Evolutionary conservation across 2,329 filamentous ascomycete genomes (phyloP).

Genomic region (Drechmeria coniospora): DNA sequence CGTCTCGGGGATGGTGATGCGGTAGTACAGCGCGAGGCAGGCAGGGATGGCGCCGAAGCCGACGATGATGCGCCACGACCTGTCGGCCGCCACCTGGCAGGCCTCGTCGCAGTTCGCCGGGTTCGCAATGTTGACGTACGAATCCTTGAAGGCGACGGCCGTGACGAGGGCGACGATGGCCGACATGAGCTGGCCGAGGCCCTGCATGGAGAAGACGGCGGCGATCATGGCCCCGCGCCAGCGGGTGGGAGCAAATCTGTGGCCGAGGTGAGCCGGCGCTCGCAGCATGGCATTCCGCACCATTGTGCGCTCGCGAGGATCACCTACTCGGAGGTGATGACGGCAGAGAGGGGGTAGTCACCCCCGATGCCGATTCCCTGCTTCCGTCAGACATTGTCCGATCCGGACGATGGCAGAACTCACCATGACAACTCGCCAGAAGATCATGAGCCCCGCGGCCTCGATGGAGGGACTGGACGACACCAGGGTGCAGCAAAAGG

Average conservation of each 20-base stretch:
- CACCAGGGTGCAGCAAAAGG: conserved; percentile 49
- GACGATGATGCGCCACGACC: conserved; percentile 70
- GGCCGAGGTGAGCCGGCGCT: neutral
- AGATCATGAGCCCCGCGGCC: conserved; percentile 47
- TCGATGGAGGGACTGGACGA: conserved; percentile 45
- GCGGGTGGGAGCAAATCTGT: conserved; percentile 60
- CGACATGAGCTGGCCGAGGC: conserved; percentile 60
- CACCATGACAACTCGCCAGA: conserved; percentile 63
- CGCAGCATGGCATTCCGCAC: too few relatives aligned
- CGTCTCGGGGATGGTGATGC: conserved; percentile 73
- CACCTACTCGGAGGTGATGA: conserved; percentile 62
- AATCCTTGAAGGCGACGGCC: conserved; percentile 44
- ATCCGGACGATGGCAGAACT: conserved; percentile 4
- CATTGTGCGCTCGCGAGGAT: too few relatives aligned
- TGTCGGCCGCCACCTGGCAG: conserved; percentile 58
- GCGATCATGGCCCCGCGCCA: conserved; percentile 77
- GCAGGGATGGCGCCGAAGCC: conserved; percentile 66
- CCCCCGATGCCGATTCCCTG: conserved; percentile 61
- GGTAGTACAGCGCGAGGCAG: conserved; percentile 69
- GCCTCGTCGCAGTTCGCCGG: conserved; percentile 36
- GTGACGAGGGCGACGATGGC: conserved; percentile 57
- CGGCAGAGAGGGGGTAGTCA: conserved; percentile 66
- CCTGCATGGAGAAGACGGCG: conserved; percentile 74
- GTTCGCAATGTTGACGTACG: conserved; percentile 26
- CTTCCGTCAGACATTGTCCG: conserved; percentile 1